phyloP scores from a whole-genome alignment of 1,139 yeast genomes.

The Pichia sp. region DNA sequence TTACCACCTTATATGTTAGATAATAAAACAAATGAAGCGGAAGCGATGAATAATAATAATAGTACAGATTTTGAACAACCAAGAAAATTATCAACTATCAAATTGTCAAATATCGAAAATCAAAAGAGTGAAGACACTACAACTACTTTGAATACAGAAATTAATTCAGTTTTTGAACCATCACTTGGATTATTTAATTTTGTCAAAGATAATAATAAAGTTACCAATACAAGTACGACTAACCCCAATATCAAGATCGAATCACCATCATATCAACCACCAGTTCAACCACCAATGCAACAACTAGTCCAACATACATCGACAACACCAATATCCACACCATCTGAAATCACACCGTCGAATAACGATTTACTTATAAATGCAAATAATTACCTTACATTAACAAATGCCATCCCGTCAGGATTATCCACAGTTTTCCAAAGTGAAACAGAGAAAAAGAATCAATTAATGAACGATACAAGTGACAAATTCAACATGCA shows the following conservation, averaged over 20 bases:
- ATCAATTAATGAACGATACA: not conserved
- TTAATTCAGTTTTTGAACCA: constrained; percentile 6
- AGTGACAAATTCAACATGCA: constrained; percentile 6
- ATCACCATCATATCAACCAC: not conserved
- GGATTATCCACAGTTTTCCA: constrained; percentile 28
- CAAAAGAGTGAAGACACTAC: not conserved
- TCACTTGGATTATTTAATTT: constrained; percentile 6
- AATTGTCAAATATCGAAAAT: not conserved
- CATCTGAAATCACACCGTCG: not conserved
- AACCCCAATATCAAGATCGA: not conserved
- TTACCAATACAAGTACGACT: not conserved
- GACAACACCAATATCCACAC: not conserved
- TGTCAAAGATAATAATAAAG: constrained; percentile 1
- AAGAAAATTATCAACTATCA: not conserved
- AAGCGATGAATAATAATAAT: constrained; percentile 2
- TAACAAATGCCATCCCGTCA: constrained; percentile 23
- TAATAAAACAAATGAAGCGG: constrained; percentile 9
- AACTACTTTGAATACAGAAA: not conserved
- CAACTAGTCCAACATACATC: not conserved
- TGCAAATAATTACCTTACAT: constrained; percentile 16
- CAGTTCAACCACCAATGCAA: not conserved
- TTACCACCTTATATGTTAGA: constrained; percentile 75
- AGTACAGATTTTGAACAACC: no score
- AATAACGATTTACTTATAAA: constrained; percentile 5
- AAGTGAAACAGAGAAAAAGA: constrained; percentile 18